phyloP scores from a whole-genome alignment of 306 rosid species.

The Oemleria cerasiformis region DNA sequence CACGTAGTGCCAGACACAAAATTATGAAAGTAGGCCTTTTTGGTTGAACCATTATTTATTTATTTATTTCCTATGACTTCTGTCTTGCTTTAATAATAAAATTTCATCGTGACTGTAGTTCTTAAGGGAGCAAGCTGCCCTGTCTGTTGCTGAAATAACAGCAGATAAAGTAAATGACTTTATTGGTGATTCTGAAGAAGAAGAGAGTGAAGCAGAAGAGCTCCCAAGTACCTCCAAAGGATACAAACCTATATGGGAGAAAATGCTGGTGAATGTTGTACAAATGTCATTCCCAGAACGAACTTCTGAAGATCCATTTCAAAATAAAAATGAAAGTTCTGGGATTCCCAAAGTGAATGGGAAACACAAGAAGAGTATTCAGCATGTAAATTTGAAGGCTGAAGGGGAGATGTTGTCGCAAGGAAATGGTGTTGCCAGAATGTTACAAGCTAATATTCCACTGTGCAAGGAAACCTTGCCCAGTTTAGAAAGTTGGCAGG shows the following conservation, averaged over 20 bases:
- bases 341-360: conserved; percentile 86
- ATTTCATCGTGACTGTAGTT: conserved; percentile 55
- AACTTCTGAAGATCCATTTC: conserved; percentile 30
- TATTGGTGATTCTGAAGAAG: conserved; percentile 65
- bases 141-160: conserved; percentile 86
- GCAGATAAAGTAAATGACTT: conserved; percentile 74
- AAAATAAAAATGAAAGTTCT: conserved; percentile 50
- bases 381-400: conserved; percentile 49
- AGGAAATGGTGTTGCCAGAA: conserved; percentile 58
- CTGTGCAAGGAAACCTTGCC: conserved; percentile 83
- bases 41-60: conserved; percentile 12
- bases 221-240: conserved; percentile 42
- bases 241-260: conserved; percentile 50
- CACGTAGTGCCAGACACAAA: conserved; percentile 97
- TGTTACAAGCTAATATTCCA: conserved; percentile 66
- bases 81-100: conserved; percentile 17
- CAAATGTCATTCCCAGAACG: conserved; percentile 50
- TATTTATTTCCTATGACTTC: conserved; percentile 3
- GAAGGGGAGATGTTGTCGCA: conserved; percentile 58
- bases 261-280: conserved; percentile 43
- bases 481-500: conserved; percentile 87
- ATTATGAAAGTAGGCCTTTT: conserved; percentile 79
- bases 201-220: conserved; percentile 68
- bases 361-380: conserved; percentile 70
- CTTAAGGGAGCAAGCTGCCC: conserved; percentile 94